These are phyloP conservation scores for Pseudocercospora crystallina DNA, from an alignment of 2,329 filamentous ascomycete genomes.

Conservation along the genomic window DNA sequence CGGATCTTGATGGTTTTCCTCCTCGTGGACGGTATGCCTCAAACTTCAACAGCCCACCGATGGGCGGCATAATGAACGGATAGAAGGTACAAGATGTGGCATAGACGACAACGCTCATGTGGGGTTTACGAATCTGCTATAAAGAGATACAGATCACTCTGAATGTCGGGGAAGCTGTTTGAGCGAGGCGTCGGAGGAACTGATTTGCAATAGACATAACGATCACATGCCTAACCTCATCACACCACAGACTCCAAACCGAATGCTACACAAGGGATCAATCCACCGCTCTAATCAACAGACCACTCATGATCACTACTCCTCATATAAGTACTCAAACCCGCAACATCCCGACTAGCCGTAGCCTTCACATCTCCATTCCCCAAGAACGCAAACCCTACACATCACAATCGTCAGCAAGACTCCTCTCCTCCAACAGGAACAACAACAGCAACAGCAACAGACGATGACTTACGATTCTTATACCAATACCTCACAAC, in stretches of 20 bases:
- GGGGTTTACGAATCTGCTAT: background rate
- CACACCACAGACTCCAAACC: too few relatives aligned
- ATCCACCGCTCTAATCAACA: too few relatives aligned
- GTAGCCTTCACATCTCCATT: constrained; percentile 33
- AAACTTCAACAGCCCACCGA: constrained; percentile 4
- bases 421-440: too few relatives aligned
- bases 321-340: constrained; percentile 20
- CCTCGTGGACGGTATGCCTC: constrained; percentile 7
- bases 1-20: constrained; percentile 19
- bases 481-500: constrained; percentile 36
- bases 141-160: background rate
- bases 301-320: constrained; percentile 18
- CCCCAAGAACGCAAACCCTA: constrained; percentile 39
- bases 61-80: constrained; percentile 18
- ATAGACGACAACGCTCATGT: background rate
- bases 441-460: too few relatives aligned
- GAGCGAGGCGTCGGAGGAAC: background rate
- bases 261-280: too few relatives aligned
- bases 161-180: background rate
- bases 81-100: background rate
- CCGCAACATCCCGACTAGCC: constrained; percentile 11
- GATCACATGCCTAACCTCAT: too few relatives aligned
- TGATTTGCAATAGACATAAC: too few relatives aligned
- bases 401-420: too few relatives aligned
- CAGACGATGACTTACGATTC: constrained; percentile 5